Evolutionary conservation across 176 grass and related monocot species (phyloP).

Genomic region (Rhynchospora pubera): DNA sequence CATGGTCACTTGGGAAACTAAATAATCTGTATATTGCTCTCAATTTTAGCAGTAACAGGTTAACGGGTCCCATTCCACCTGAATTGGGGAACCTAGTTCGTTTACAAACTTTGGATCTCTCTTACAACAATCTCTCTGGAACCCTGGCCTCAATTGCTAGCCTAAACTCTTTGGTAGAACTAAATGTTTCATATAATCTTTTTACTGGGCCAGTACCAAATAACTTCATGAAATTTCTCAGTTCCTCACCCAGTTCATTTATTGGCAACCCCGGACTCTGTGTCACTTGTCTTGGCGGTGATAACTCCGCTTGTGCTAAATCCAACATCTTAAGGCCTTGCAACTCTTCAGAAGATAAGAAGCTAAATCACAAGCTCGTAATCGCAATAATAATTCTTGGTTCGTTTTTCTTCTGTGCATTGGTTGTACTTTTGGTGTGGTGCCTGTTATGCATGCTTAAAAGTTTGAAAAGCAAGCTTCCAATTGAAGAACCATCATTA

Average conservation of each 20-base stretch:
- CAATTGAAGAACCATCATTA: slow-evolving; percentile 20
- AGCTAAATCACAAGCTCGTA: slow-evolving; percentile 17
- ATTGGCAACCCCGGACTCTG: slow-evolving; percentile 56
- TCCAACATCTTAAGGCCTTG: slow-evolving; percentile 34
- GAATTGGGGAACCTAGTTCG: slow-evolving; percentile 35
- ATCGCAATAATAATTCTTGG: slow-evolving; percentile 41
- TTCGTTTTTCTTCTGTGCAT: slow-evolving; percentile 24
- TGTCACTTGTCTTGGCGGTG: slow-evolving; percentile 28
- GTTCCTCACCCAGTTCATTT: slow-evolving; percentile 48
- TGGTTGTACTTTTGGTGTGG: slow-evolving; percentile 26
- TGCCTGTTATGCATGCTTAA: slow-evolving; percentile 26
- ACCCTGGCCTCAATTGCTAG: slow-evolving; percentile 28
- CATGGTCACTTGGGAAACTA: slow-evolving; percentile 44
- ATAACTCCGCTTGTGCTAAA: slow-evolving; percentile 28
- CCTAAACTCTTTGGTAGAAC: slow-evolving; percentile 30
- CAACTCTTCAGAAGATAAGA: slow-evolving; percentile 12
- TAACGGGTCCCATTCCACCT: slow-evolving; percentile 40
- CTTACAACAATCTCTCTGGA: slow-evolving; percentile 55
- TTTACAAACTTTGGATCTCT: slow-evolving; percentile 67
- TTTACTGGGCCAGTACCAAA: slow-evolving; percentile 49
- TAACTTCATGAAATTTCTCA: slow-evolving; percentile 43
- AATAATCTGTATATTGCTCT: slow-evolving; percentile 37
- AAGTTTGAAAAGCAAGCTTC: neutral
- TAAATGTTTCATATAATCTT: slow-evolving; percentile 68
- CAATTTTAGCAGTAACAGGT: slow-evolving; percentile 55